Percentiles rank a stretch among this genome's conserved stretches.
Conservation (phyloP, 148 eudicot genomes). For the Talinum fruticosum region DNA sequence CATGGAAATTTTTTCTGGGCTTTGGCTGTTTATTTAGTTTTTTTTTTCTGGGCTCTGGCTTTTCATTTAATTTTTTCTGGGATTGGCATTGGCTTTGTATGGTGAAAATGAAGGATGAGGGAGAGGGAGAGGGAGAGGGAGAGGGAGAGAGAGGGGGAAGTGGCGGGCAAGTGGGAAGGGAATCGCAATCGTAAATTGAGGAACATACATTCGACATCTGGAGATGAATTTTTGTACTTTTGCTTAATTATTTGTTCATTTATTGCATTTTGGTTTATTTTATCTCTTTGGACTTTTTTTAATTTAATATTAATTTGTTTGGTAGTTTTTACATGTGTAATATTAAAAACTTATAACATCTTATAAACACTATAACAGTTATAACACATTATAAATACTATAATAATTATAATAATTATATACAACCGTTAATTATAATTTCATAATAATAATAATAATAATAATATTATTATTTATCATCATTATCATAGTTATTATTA, state of each 20-base stretch:
- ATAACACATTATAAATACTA: too few species aligned
- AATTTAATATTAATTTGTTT: too few species aligned
- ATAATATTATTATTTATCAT: too few species aligned
- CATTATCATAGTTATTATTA: too few species aligned
- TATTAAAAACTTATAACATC: too few species aligned
- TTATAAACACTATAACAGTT: too few species aligned
- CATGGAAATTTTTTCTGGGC: constrained; percentile 11
- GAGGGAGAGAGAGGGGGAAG: background rate
- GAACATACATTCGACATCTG: constrained; percentile 18
- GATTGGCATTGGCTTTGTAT: background rate
- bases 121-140: background rate
- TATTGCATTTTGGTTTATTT: background rate
- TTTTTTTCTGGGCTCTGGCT: too few species aligned
- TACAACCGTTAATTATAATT: too few species aligned
- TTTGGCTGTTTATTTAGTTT: background rate
- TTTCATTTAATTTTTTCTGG: background rate
- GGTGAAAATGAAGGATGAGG: background rate
- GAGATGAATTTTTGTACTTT: background rate
- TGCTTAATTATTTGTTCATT: background rate
- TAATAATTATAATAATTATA: too few species aligned
- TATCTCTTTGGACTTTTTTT: background rate
- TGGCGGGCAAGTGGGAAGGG: constrained; percentile 15
- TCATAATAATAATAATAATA: too few species aligned
- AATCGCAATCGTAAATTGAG: constrained; percentile 19
- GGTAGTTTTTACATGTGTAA: too few species aligned